These are phyloP conservation scores for Schoenoplectus triqueter DNA, from an alignment of 202 grass and related monocot genomes.

Conservation along the genomic window DNA sequence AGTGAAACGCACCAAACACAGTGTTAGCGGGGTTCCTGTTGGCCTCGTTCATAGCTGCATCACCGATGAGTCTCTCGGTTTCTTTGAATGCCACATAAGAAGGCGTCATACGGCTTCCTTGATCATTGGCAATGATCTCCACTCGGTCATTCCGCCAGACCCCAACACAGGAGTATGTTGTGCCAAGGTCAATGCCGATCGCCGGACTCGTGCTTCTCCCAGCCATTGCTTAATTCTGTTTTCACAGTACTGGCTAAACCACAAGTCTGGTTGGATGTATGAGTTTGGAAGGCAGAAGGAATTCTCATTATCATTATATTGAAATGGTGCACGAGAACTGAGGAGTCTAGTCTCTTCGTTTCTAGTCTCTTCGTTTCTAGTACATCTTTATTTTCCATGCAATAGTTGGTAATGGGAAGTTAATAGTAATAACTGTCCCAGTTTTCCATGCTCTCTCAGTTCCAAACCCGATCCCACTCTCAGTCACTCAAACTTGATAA, in stretches of 20 bases:
- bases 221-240: not conserved
- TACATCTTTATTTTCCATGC: not conserved
- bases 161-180: slow-evolving; percentile 67
- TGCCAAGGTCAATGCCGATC: slow-evolving; percentile 74
- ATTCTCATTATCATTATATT: not conserved
- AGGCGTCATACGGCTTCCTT: slow-evolving; percentile 81
- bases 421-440: not conserved
- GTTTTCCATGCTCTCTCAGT: not conserved
- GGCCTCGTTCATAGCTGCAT: slow-evolving; percentile 80
- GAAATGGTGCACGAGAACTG: not conserved
- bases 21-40: slow-evolving; percentile 74
- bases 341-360: not conserved
- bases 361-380: not conserved
- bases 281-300: no score
- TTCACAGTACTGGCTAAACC: no score
- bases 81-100: slow-evolving; percentile 85
- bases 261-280: no score
- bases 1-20: slow-evolving; percentile 50
- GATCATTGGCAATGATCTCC: slow-evolving; percentile 84
- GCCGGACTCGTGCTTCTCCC: not conserved
- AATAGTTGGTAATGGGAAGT: no score
- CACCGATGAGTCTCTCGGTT: slow-evolving; percentile 74
- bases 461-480: no score
- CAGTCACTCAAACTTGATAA: no score
- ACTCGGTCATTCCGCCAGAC: slow-evolving; percentile 66